Percentiles rank a stretch among this genome's conserved stretches.
Conservation (phyloP, 768 basidiomycete genomes). For the Kwoniella newhampshirensis region DNA sequence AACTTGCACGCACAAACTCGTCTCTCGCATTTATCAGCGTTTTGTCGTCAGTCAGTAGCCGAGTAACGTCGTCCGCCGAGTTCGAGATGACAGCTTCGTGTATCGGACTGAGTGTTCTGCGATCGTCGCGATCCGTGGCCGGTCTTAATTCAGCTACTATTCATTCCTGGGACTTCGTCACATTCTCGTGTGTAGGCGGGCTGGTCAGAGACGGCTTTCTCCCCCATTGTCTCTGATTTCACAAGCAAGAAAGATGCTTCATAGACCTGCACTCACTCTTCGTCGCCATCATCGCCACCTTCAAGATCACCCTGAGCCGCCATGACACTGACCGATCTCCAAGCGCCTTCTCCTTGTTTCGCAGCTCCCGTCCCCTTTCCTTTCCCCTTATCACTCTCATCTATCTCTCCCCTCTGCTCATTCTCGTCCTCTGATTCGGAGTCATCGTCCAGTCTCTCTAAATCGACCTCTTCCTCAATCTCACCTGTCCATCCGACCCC, state of each 20-base stretch:
- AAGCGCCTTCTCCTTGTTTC: background rate
- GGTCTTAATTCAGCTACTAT: background rate
- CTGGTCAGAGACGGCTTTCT: too few relatives aligned
- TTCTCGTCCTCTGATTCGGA: background rate
- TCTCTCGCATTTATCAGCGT: slow-evolving; percentile 65
- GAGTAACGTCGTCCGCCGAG: slow-evolving; percentile 57
- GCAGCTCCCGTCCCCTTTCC: slow-evolving; percentile 34
- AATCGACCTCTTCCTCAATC: slow-evolving; percentile 16
- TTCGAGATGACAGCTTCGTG: slow-evolving; percentile 68
- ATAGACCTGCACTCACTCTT: slow-evolving; percentile 24
- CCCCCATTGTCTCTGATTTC: too few relatives aligned
- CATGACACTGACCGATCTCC: slow-evolving; percentile 35
- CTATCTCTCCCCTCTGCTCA: background rate
- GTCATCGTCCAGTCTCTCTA: slow-evolving; percentile 23
- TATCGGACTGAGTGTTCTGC: slow-evolving; percentile 37
- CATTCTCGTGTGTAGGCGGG: too few relatives aligned
- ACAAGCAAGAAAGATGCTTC: too few relatives aligned
- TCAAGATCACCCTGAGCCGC: slow-evolving; percentile 9
- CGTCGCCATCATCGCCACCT: slow-evolving; percentile 10
- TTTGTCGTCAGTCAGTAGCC: slow-evolving; percentile 54
- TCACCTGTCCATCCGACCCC: slow-evolving; percentile 39
- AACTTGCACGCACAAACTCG: slow-evolving; percentile 74
- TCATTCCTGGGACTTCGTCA: too few relatives aligned
- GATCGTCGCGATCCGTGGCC: background rate
- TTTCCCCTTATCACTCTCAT: slow-evolving; percentile 28